These are phyloP conservation scores for Termitomyces sp. DNA, from an alignment of 768 basidiomycete genomes.

Conservation along the genomic window DNA sequence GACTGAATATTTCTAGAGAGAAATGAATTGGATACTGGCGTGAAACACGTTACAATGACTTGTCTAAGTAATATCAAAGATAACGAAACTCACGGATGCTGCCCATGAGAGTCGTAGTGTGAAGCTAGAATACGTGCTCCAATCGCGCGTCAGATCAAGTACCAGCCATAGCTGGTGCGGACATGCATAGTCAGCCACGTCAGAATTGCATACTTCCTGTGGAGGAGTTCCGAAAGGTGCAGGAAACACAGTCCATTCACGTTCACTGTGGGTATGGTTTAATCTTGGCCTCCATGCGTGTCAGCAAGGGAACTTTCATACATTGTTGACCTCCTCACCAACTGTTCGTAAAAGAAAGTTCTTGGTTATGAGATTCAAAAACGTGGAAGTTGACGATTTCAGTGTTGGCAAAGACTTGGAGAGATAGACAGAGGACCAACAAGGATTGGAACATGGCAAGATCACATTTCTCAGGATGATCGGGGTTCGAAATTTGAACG, in stretches of 20 bases:
- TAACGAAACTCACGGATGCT: constrained; percentile 39
- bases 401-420: constrained; percentile 45
- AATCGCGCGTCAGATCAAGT: constrained; percentile 39
- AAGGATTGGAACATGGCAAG: constrained; percentile 4
- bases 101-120: constrained; percentile 54
- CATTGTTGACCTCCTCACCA: constrained; percentile 24
- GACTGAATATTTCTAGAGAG: constrained; percentile 31
- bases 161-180: constrained; percentile 44
- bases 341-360: constrained; percentile 15
- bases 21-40: constrained; percentile 44
- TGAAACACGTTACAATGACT: neutral
- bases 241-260: constrained; percentile 33
- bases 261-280: constrained; percentile 24
- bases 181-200: constrained; percentile 19
- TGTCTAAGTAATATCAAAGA: neutral
- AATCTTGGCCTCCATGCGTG: constrained; percentile 30
- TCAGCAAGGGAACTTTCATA: neutral
- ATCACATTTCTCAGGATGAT: neutral
- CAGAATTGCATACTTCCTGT: constrained; percentile 29
- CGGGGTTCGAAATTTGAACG: neutral
- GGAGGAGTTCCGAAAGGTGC: constrained; percentile 35
- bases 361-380: constrained; percentile 17
- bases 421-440: constrained; percentile 2
- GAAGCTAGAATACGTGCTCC: constrained; percentile 38
- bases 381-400: constrained; percentile 59